Base-by-base conservation (phyloP, 495 filamentous ascomycete species). In the Immersiella caudata region DNA sequence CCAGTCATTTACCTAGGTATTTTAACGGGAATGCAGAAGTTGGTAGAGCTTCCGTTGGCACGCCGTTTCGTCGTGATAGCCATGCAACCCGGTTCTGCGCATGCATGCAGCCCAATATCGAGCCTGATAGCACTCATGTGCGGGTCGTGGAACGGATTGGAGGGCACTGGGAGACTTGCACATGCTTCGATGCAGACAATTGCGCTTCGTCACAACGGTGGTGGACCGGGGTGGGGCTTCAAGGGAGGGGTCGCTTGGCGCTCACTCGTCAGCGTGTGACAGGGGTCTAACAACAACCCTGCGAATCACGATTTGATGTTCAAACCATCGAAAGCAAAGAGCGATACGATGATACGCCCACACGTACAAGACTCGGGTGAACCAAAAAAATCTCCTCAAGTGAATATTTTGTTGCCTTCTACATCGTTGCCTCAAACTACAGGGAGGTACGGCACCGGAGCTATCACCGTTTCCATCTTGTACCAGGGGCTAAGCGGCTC, bases 31-130 rank as follows among this genome's bases (percentile, higher is more conserved):
- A 57, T 57, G 54, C 26, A 33, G 54, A 57, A 14, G 54, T 21
- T 57, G 54, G 22, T 57, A 27, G 54, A 57, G 21, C 54, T 46
- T 46, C 40, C 5, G 14, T 26, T 57, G 54, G 54, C 26, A 57
- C 26, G 54, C 54, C 12, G 54, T 16, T 57, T 24, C 54, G 22
- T 57, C 54, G 20, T 24, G 54, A 16, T 57, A 14, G 54, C 22
- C 22, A 57, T 24, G 54, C 54, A 57, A 57, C 26, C 54, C 22
- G 26, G 22, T 16, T 24, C 54, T 26, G 60, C 26, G 29, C 29
- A 49, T 22, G 20, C 2, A 62, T 62, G 60, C 60, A 62, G 24
- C 60, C 60, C 60, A 62, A 62, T 25, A 46, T 46, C 40, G 40
- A 46, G 40, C 40, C 40, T 12, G 40, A 46, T 46, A 46, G 40